These are phyloP conservation scores for Fomitopsis pulvina DNA, from an alignment of 768 basidiomycete species.

Conservation along the genomic window DNA sequence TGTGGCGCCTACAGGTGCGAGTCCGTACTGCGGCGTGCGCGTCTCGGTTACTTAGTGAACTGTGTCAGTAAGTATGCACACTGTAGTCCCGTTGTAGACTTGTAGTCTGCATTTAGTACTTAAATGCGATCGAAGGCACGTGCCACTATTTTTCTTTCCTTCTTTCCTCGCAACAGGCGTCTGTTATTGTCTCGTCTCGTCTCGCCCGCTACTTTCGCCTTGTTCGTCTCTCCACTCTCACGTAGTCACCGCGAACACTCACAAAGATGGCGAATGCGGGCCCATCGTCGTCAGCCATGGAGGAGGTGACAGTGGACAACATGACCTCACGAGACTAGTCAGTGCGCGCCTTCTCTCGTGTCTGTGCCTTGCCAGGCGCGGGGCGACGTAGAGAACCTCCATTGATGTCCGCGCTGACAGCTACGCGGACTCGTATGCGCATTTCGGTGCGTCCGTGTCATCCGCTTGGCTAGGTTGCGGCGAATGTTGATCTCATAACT, in stretches of 20 bases:
- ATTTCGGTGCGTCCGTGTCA: conserved; percentile 60
- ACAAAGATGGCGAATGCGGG: conserved; percentile 21
- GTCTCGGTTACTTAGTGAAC: too few relatives aligned
- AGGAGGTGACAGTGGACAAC: conserved; percentile 17
- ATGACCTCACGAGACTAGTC: conserved; percentile 89
- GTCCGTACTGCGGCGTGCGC: too few relatives aligned
- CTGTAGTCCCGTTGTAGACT: too few relatives aligned
- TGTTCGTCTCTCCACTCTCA: conserved; percentile 1
- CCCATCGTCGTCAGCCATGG: conserved; percentile 21
- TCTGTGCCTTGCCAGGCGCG: conserved; percentile 4
- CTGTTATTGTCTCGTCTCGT: too few relatives aligned
- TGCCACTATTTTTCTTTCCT: conserved; percentile 14
- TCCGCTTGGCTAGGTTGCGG: background rate
- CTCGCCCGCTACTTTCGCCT: conserved; percentile 1
- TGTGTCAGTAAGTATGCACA: too few relatives aligned
- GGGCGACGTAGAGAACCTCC: background rate
- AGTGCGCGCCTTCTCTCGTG: conserved; percentile 22
- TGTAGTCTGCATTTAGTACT: too few relatives aligned
- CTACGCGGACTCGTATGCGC: conserved; percentile 94
- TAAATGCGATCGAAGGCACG: conserved; percentile 4
- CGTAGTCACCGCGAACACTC: background rate
- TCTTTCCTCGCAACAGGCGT: too few relatives aligned
- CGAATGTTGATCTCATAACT: background rate
- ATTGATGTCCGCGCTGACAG: conserved; percentile 31
- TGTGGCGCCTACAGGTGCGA: too few relatives aligned